Conservation (phyloP, 768 basidiomycete species). For the Heimioporus sp. region DNA sequence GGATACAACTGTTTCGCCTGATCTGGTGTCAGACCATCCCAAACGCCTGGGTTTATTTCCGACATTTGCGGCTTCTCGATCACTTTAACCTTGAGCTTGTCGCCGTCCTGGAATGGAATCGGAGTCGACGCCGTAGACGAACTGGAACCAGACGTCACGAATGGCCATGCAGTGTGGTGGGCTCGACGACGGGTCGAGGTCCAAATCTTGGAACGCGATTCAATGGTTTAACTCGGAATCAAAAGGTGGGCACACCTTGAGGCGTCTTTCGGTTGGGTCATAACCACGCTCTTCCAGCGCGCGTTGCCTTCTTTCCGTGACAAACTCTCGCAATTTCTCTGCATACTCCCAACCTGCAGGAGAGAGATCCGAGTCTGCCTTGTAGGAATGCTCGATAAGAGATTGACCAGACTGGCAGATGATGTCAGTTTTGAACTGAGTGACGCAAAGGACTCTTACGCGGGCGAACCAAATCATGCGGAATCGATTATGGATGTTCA, state of each 20-base stretch:
- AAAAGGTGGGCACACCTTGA: slow-evolving; percentile 51
- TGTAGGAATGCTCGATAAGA: slow-evolving; percentile 97
- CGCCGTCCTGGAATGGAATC: slow-evolving; percentile 2
- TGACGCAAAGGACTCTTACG: slow-evolving; percentile 42
- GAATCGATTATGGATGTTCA: slow-evolving; percentile 97
- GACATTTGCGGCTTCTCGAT: slow-evolving; percentile 96
- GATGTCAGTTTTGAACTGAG: background rate
- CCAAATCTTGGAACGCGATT: slow-evolving; percentile 70
- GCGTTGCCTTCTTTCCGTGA: slow-evolving; percentile 79
- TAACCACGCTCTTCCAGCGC: slow-evolving; percentile 70
- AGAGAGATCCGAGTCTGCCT: slow-evolving; percentile 96
- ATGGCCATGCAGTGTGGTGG: slow-evolving; percentile 96
- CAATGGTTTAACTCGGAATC: background rate
- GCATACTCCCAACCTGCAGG: slow-evolving; percentile 96
- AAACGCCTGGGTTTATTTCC: slow-evolving; percentile 97
- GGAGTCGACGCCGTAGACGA: background rate
- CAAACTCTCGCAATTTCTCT: slow-evolving; percentile 84
- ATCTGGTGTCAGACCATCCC: slow-evolving; percentile 93
- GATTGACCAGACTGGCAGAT: slow-evolving; percentile 82
- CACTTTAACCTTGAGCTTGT: slow-evolving; percentile 64
- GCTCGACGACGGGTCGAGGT: slow-evolving; percentile 92
- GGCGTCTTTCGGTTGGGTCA: slow-evolving; percentile 54
- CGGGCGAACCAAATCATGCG: slow-evolving; percentile 96
- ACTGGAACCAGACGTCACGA: slow-evolving; percentile 40
- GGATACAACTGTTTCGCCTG: slow-evolving; percentile 90